Evolutionary conservation across 495 filamentous ascomycete species (phyloP).

Genomic region (Hypoxylon trugodes): DNA sequence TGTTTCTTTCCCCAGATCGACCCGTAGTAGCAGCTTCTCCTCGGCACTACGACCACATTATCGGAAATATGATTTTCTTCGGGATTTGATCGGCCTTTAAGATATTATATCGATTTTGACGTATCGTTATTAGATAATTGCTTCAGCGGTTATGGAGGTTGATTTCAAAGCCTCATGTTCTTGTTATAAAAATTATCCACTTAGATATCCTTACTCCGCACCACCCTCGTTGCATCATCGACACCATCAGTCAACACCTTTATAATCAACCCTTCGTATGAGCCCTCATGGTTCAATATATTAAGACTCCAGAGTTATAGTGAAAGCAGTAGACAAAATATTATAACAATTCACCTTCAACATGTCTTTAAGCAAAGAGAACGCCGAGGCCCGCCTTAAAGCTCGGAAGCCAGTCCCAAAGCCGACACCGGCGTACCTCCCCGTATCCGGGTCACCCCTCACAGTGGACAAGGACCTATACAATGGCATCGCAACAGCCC

Average conservation of each 20-base stretch:
- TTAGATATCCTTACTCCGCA: too few relatives aligned
- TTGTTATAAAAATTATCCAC: too few relatives aligned
- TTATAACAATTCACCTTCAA: background rate
- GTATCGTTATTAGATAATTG: slow-evolving; percentile 7
- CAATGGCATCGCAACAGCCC: slow-evolving; percentile 44
- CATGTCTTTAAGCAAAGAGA: slow-evolving; percentile 37
- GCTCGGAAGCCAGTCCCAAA: slow-evolving; percentile 47
- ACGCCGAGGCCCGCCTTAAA: slow-evolving; percentile 40
- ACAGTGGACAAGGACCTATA: slow-evolving; percentile 56
- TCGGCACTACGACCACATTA: background rate
- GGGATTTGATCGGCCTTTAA: background rate
- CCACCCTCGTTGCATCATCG: background rate
- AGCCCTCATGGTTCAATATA: too few relatives aligned
- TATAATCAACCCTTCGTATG: too few relatives aligned
- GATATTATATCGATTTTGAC: background rate
- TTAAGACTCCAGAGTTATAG: too few relatives aligned
- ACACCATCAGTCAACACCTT: background rate
- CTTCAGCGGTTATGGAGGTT: background rate
- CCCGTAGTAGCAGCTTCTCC: too few relatives aligned
- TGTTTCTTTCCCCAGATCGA: background rate
- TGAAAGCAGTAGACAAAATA: background rate
- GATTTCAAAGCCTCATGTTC: too few relatives aligned
- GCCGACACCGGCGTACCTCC: slow-evolving; percentile 59
- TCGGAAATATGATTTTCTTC: background rate
- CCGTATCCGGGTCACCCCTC: slow-evolving; percentile 52